Conservation (phyloP, 306 rosid genomes). For the Morella rubra region DNA sequence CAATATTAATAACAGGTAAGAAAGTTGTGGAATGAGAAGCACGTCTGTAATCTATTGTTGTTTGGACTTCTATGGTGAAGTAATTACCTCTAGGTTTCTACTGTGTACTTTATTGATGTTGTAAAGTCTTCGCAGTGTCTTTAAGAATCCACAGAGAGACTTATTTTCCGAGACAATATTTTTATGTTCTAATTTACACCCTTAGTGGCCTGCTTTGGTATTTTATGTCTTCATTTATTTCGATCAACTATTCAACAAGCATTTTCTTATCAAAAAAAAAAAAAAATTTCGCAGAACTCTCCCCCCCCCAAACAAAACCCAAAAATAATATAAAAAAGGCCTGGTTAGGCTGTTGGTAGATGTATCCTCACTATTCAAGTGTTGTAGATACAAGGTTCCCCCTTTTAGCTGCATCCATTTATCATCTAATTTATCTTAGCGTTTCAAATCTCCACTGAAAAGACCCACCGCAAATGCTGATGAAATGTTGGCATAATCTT, state of each 20-base stretch:
- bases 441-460: not conserved
- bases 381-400: not conserved
- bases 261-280: too few species aligned
- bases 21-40: not conserved
- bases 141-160: not conserved
- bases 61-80: not conserved
- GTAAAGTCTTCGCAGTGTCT: not conserved
- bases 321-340: too few species aligned
- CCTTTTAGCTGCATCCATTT: not conserved
- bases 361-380: not conserved
- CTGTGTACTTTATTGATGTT: not conserved
- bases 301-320: too few species aligned
- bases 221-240: not conserved
- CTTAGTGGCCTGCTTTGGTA: not conserved
- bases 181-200: not conserved
- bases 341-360: not conserved
- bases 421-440: not conserved
- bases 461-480: not conserved
- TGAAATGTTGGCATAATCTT: not conserved
- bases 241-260: too few species aligned
- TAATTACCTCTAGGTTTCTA: not conserved
- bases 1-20: not conserved
- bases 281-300: too few species aligned
- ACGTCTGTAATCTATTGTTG: not conserved
- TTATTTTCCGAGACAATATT: not conserved